These are phyloP conservation scores for Fusarium begoniae DNA, from an alignment of 2,329 filamentous ascomycete genomes.

Conservation along the genomic window DNA sequence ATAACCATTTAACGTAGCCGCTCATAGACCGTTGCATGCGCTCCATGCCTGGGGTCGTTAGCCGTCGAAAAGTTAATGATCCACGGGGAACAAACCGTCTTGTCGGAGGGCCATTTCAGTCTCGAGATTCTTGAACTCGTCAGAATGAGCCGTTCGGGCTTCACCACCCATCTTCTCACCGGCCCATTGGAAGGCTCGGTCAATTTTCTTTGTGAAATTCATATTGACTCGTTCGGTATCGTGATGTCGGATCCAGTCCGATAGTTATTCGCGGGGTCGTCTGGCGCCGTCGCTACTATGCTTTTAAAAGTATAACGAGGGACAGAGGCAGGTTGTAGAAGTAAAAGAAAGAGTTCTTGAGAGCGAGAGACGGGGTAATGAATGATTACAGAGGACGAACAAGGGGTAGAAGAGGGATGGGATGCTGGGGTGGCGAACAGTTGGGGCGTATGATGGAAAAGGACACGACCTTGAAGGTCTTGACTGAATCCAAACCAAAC, in stretches of 20 bases:
- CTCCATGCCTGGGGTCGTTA: constrained; percentile 76
- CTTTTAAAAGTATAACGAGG: constrained; percentile 11
- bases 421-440: constrained; percentile 40
- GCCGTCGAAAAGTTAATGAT: background rate
- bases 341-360: background rate
- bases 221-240: constrained; percentile 47
- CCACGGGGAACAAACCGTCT: constrained; percentile 70
- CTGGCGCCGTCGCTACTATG: constrained; percentile 19
- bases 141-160: constrained; percentile 83
- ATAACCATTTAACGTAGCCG: constrained; percentile 86
- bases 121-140: constrained; percentile 92
- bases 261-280: constrained; percentile 19
- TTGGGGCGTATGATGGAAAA: constrained; percentile 32
- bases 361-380: constrained; percentile 41
- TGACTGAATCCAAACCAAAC: background rate
- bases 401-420: constrained; percentile 37
- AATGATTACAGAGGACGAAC: constrained; percentile 29
- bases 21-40: constrained; percentile 87
- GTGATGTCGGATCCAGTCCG: constrained; percentile 41
- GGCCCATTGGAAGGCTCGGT: constrained; percentile 97
- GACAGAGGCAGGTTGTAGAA: constrained; percentile 6
- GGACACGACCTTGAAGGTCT: constrained; percentile 18
- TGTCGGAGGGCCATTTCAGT: constrained; percentile 89
- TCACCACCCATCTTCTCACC: constrained; percentile 96
- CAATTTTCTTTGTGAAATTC: constrained; percentile 83